phyloP scores from a whole-genome alignment of 306 rosid species.

The Oxytropis ochrocephala region DNA sequence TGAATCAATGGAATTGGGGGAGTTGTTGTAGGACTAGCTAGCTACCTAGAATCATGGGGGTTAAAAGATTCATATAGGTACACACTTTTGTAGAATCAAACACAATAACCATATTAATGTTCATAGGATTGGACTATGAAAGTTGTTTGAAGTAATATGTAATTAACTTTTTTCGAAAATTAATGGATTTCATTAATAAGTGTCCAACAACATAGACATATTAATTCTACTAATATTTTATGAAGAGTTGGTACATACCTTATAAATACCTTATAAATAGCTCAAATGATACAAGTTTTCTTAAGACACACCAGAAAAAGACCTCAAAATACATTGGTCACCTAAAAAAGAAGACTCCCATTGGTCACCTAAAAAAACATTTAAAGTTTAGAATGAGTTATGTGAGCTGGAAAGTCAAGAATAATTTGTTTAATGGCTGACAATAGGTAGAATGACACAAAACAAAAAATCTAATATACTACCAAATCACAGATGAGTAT shows the following conservation, averaged over 20 bases:
- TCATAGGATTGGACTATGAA: not conserved
- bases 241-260: too few species aligned
- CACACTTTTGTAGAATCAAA: not conserved
- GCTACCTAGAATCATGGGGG: constrained; percentile 6
- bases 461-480: not conserved
- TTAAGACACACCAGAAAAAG: too few species aligned
- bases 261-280: too few species aligned
- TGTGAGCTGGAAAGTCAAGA: constrained; percentile 3
- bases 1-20: not conserved
- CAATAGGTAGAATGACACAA: not conserved
- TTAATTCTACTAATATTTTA: too few species aligned
- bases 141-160: not conserved
- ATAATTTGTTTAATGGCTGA: not conserved
- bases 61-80: not conserved
- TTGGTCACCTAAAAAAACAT: too few species aligned
- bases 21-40: not conserved
- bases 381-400: not conserved
- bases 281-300: too few species aligned
- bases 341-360: too few species aligned
- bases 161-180: not conserved
- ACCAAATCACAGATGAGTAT: not conserved
- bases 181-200: too few species aligned
- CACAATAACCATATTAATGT: not conserved
- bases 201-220: too few species aligned
- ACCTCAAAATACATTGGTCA: too few species aligned